A percentile compares a stretch with the other conserved stretches of the same genome.
These are phyloP conservation scores for Herpetomonas tarakana DNA, from an alignment of 208 protist species.

Conservation along the genomic window DNA sequence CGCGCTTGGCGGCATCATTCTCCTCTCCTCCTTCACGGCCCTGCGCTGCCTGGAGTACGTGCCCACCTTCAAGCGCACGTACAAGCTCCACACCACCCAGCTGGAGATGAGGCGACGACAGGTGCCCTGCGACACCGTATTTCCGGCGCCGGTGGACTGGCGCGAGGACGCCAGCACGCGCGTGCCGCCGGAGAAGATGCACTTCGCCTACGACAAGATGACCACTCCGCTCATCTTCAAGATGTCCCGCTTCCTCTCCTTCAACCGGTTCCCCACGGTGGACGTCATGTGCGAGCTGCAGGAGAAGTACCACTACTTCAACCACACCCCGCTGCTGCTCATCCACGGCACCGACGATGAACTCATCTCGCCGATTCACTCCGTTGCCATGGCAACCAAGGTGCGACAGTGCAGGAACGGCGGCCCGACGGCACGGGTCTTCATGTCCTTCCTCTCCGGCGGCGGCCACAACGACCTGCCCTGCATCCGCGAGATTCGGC, in stretches of 20 bases:
- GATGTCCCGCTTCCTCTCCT: conserved; percentile 27
- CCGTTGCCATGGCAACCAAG: conserved; percentile 29
- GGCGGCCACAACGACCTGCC: conserved; percentile 33
- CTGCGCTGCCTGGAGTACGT: conserved; percentile 33
- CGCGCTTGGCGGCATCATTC: conserved; percentile 36
- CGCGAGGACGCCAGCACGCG: conserved; percentile 17
- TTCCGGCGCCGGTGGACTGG: conserved; percentile 28
- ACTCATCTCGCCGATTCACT: conserved; percentile 29
- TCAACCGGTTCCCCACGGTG: conserved; percentile 35
- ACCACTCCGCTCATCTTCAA: conserved; percentile 21
- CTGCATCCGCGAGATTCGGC: conserved; percentile 25
- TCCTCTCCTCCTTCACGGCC: conserved; percentile 33
- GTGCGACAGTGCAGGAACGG: conserved; percentile 27
- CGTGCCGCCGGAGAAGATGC: conserved; percentile 10
- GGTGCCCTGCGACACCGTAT: conserved; percentile 12
- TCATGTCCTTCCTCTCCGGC: conserved; percentile 19
- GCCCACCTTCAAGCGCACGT: conserved; percentile 7
- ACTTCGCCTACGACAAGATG: conserved; percentile 9
- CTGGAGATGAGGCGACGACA: conserved; percentile 26
- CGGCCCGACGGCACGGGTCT: conserved; percentile 18
- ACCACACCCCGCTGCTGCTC: conserved; percentile 33
- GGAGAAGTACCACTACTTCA: conserved; percentile 29
- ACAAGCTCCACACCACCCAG: conserved; percentile 20
- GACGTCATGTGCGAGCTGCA: conserved; percentile 30
- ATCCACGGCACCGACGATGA: conserved; percentile 33